Evolutionary conservation across 768 basidiomycete species (phyloP), one percentile per base, ranked within the genome.

Genomic region (Sistotremastrum niveocremeum): DNA sequence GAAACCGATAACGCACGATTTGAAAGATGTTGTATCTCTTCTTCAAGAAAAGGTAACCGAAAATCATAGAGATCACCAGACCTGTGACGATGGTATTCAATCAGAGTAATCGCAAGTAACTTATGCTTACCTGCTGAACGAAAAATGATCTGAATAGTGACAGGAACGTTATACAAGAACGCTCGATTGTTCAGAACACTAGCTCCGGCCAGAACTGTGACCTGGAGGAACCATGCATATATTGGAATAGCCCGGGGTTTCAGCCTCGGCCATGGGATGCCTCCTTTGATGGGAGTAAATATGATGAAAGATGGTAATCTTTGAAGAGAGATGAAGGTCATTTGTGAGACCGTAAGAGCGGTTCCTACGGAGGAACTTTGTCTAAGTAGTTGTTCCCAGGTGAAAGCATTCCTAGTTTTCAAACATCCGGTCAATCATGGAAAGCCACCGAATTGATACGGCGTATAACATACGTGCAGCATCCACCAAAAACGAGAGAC

Each of bases 111-210:
- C 34, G 30, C n/a, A n/a, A 31, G 39, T 31, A 32, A 32, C 43
- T n/a, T n/a, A n/a, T n/a, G n/a, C n/a, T n/a, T 45, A 80, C 86
- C 85, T 37, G 83, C 85, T 43, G 84, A 87, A 35, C 88, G 76
- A 60, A 89, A 86, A 30, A 91, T 78, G 52, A 91, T 89, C 52
- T 86, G 76, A 3, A 91, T 63, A 1, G 84, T 77, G 40, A 88
- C 65, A 4, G 85, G 86, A 0, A 89, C 80, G 41, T 78, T 66
- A 58, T 76, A 84, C 1, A 78, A 79, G 56, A 80, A 87, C 1
- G 80, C 84, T 76, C 77, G 81, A 58, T 87, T 89, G 58, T 88
- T 88, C 53, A 91, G 58, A 43, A 88, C 60, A 10, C 80, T 79
- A 34, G 81, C 75, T 8, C 72, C 67, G 3, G 77, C 73, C 47